These are phyloP conservation scores for Coniochaeta ligniaria DNA, from an alignment of 2,329 filamentous ascomycete genomes.

Conservation along the genomic window DNA sequence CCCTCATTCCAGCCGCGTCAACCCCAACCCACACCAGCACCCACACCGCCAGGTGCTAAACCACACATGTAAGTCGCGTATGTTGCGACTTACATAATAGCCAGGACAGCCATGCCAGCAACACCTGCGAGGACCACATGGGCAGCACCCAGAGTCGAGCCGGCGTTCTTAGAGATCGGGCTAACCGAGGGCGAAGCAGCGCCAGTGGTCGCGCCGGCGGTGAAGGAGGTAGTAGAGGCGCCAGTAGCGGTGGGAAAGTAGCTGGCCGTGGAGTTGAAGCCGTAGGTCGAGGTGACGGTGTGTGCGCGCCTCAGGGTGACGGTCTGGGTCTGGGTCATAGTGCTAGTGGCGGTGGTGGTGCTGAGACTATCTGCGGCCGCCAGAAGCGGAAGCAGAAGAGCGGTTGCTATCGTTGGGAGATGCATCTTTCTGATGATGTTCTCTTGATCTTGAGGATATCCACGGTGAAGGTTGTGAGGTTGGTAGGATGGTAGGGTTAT, in stretches of 20 bases:
- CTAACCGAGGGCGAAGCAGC: slow-evolving; percentile 23
- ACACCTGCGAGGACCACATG: slow-evolving; percentile 41
- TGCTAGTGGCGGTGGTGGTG: slow-evolving; percentile 40
- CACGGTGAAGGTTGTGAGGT: not conserved
- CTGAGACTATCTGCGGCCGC: slow-evolving; percentile 36
- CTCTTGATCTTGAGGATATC: not conserved
- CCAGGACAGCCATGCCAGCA: slow-evolving; percentile 40
- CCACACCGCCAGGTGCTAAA: not conserved
- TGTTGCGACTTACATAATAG: slow-evolving; percentile 36
- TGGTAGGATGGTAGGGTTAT: not conserved
- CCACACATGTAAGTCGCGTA: not conserved
- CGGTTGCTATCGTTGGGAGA: slow-evolving; percentile 35
- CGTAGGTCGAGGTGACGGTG: slow-evolving; percentile 26
- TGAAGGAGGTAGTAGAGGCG: slow-evolving; percentile 19
- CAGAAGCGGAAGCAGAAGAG: slow-evolving; percentile 44
- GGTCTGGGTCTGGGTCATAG: slow-evolving; percentile 38
- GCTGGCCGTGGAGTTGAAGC: slow-evolving; percentile 22
- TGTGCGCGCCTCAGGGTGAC: slow-evolving; percentile 29
- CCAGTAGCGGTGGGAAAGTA: slow-evolving; percentile 13
- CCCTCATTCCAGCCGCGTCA: not conserved
- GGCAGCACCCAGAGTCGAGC: slow-evolving; percentile 33
- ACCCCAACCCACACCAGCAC: not conserved
- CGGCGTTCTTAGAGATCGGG: slow-evolving; percentile 30
- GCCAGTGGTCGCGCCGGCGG: slow-evolving; percentile 14
- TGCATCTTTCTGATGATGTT: slow-evolving; percentile 26